Evolutionary conservation across 2,329 filamentous ascomycete genomes (phyloP), one percentile per base, ranked within the genome.

Genomic region (Fusarium penzigii): DNA sequence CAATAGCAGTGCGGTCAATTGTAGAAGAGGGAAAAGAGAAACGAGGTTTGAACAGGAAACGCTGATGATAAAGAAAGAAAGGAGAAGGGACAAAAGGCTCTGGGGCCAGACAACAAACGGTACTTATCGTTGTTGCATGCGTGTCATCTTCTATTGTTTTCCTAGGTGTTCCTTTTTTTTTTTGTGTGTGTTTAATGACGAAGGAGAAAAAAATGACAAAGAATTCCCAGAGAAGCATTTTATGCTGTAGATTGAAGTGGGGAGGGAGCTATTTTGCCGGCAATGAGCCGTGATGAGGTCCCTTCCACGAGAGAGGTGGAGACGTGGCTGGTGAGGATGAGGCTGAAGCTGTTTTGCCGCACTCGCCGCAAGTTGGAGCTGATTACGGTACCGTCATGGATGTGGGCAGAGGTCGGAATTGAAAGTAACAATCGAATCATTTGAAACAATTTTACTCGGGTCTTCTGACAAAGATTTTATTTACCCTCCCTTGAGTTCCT

Each of bases 61-160:
- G 54, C 55, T 59, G 63, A 61, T 57, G 53, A 57, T 56, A 38
- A 52, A 57, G 49, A 52, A 44, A 58, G 54, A 55, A 55, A 49
- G 43, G 39, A 52, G 51, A 51, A 29, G n/a, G 32, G 53, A 44
- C 44, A 44, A 51, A 59, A 39, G 59, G 58, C 40, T 56, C 39
- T 41, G 53, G 49, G 54, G 57, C 59, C 58, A 64, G 63, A 59
- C 62, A 66, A 62, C 65, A 54, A 65, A 53, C 32, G 32, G 55
- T 60, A 55, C 57, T 68, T 67, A 70, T 70, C 55, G 63, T 65
- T 65, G 58, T 57, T 65, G 66, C 61, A 67, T 61, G 67, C 68
- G 66, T 70, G 68, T 68, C 68, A 65, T 68, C 63, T 71, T 71
- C 57, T 57, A 52, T 42, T 16, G 52, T 42, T 47, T 53, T 52